Base-by-base conservation (phyloP, 2,329 filamentous ascomycete species). In the Shiraia sp. region DNA sequence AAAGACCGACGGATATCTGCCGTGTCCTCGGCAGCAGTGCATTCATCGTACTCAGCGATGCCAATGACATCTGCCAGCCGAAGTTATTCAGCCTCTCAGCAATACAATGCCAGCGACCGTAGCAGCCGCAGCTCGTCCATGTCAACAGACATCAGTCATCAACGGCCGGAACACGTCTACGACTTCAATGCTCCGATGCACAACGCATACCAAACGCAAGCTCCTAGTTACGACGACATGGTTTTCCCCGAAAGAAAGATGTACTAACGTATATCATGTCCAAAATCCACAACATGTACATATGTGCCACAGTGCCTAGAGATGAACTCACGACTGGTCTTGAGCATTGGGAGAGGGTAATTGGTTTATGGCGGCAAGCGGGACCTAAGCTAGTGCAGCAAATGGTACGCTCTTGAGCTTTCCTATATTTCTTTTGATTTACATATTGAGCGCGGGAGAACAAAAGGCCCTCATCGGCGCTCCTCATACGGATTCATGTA, bases 1-100 rank as follows among this genome's bases (percentile, higher is more conserved):
- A 93, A 92, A 65, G 88, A 91, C 56, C 79, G 89, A 42, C 83
- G 83, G 43, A 86, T 90, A 53, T 70, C 69, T 30, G 62, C 68
- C 9, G 45, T 62, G 19, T 51, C 63, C 2, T 53, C 59, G 1
- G 61, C 64, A 5, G 54, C 50, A 13, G 53, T 60, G 3, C 57
- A 57, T 40, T 60, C 61, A 8, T 57, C 56, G 3, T 68, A 62
- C 50, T 36, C 51, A 2, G 32, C 44, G 4, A 29, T 57, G 22
- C 53, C 59, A 6, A 51, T 58, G 15, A 42, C 47, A 5, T 49
- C 63, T 2, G 33, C 54, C 42, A 41, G 54, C 13, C 53, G 52
- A 33, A 51, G 53, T 32, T 65, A 57, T 40, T 38, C 50, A 5
- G 51, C 47, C 29, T 53, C 52, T 1, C 59, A 55, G 44, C 61